Evolutionary conservation across 2,329 filamentous ascomycete species (phyloP), one percentile per base, ranked within the genome.

Genomic region (Ophiostoma ips): DNA sequence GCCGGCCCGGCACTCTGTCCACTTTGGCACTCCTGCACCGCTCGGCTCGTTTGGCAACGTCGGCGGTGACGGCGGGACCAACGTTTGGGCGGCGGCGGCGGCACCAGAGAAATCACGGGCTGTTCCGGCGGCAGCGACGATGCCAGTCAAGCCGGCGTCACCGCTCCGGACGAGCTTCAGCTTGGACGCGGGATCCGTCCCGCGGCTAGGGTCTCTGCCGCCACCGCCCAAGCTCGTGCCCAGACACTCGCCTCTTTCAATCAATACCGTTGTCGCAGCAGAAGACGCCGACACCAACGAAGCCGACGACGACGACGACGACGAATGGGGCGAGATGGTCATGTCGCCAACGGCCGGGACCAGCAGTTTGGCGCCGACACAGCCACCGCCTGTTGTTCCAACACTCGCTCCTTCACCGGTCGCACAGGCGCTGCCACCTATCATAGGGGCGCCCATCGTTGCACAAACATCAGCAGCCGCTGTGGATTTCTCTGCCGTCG

Each of bases 251-350:
- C 44, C n/a, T 8, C n/a, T 47, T 0, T 28, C 46, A 2, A 38
- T 40, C 7, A 21, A 15, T 21, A 40, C 45, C 2, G 24, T 24
- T n/a, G 36, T 28, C 7, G 35, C 16, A 9, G 35, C 30, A 9
- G 18, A 46, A 11, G 41, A 38, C 28, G 8, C 13, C 6, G 41
- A 45, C 10, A 34, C 21, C 18, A n/a, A 38, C 15, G 21, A 19
- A n/a, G n/a, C n/a, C 18, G 37, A 61, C 0, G 63, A 66, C 6
- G 65, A 70, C 0, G 71, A 75, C 5, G 73, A 76, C 2, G 74
- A 77, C 41, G 75, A 79, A 35, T 79, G 76, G 76, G 76, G 76
- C 2, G 76, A 79, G 53, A 79, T 79, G 76, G 66, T 79, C 1
- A 66, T 64, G 8, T 71, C 69, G 3, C 68, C 66, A 2, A 36